These are phyloP conservation scores for Chalciporus sphaerocephalus DNA, from an alignment of 768 basidiomycete species.

Conservation along the genomic window DNA sequence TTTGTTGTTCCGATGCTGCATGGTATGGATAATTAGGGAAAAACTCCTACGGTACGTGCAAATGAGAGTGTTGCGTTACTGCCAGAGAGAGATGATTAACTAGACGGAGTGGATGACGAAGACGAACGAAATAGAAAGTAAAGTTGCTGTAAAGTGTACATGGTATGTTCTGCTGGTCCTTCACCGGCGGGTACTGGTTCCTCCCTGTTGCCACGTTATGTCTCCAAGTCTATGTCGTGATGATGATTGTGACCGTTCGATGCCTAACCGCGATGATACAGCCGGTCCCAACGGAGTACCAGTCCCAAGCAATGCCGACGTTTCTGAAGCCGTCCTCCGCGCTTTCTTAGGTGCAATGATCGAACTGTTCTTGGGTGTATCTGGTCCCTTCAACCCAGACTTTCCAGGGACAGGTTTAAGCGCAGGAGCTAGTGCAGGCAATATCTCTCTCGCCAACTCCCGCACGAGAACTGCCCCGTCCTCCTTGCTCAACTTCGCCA, in stretches of 20 bases:
- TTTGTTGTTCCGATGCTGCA: conserved; percentile 3
- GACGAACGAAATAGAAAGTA: conserved; percentile 18
- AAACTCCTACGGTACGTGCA: conserved; percentile 22
- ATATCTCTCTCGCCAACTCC: conserved; percentile 82
- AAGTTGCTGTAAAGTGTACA: conserved; percentile 7
- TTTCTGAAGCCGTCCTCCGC: conserved; percentile 69
- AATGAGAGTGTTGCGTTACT: conserved; percentile 29
- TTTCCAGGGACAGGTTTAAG: conserved; percentile 48
- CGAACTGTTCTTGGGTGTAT: conserved; percentile 35
- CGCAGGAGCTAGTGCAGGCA: conserved; percentile 71
- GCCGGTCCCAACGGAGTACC: conserved; percentile 17
- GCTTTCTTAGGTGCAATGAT: conserved; percentile 59
- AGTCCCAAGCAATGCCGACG: conserved; percentile 36
- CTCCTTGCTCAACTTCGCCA: conserved; percentile 72
- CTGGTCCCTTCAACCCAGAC: conserved; percentile 28
- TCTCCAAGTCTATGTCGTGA: conserved; percentile 57
- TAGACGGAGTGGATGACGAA: conserved; percentile 12
- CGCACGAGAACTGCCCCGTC: conserved; percentile 91
- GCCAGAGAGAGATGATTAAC: conserved; percentile 16
- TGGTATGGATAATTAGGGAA: conserved; percentile 24
- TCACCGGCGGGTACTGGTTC: conserved; percentile 20
- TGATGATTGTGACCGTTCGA: conserved; percentile 35
- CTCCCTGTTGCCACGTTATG: conserved; percentile 51
- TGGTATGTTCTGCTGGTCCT: background rate
- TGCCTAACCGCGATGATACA: conserved; percentile 27